phyloP scores from a whole-genome alignment of 2,329 filamentous ascomycete species.

The Colletotrichum sp. region DNA sequence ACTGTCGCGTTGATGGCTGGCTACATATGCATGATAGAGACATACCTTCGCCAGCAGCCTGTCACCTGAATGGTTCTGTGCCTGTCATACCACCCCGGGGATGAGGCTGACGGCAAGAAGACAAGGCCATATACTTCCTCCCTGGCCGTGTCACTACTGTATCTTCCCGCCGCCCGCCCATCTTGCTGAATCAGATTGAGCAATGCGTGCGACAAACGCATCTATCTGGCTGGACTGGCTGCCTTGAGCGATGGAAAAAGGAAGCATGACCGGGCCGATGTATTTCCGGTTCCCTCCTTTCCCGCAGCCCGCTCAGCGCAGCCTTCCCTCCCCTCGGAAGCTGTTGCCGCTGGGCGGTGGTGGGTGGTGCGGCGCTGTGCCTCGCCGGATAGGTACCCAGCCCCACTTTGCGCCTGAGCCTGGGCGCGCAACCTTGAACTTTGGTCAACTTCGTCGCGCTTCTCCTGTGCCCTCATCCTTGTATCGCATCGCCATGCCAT shows the following conservation, averaged over 20 bases:
- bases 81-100: background rate
- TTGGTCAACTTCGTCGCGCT: slow-evolving; percentile 19
- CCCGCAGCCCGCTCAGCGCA: background rate
- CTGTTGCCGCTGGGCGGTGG: background rate
- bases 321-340: background rate
- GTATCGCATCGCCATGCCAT: background rate
- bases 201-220: background rate
- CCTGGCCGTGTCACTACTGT: background rate
- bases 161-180: background rate
- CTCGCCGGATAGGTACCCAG: slow-evolving; percentile 5
- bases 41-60: background rate
- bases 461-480: slow-evolving; percentile 12
- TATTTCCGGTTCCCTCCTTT: background rate
- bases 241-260: background rate
- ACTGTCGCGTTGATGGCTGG: background rate
- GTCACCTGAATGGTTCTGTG: background rate
- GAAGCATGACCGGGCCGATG: slow-evolving; percentile 7
- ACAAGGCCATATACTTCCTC: background rate
- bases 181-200: background rate
- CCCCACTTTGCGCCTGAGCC: slow-evolving; percentile 18
- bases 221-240: background rate
- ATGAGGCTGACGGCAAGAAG: background rate
- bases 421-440: slow-evolving; percentile 5
- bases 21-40: background rate
- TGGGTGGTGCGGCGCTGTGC: background rate